Conservation (phyloP, 2,329 filamentous ascomycete genomes). For the Aspergillus hortae region DNA sequence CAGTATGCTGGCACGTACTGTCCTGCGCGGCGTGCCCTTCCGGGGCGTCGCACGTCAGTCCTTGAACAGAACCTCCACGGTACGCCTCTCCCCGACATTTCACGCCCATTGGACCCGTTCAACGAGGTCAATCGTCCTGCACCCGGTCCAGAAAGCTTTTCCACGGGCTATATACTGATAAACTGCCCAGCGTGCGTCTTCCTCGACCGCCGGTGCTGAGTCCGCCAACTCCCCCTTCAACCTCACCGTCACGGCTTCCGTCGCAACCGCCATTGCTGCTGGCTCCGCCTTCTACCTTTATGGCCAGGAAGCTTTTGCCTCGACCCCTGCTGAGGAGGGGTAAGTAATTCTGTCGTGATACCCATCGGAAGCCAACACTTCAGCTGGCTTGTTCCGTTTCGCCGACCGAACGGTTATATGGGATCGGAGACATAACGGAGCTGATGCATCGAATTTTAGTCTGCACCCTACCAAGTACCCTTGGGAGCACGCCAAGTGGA, state of each 20-base stretch:
- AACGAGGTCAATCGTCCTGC: constrained; percentile 26
- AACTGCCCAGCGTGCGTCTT: constrained; percentile 60
- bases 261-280: constrained; percentile 80
- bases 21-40: constrained; percentile 82
- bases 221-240: constrained; percentile 71
- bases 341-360: constrained; percentile 54
- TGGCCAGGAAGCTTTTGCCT: constrained; percentile 79
- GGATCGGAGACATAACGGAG: constrained; percentile 14
- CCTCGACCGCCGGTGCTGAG: constrained; percentile 65
- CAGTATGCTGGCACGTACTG: constrained; percentile 91
- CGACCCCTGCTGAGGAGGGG: constrained; percentile 96
- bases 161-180: constrained; percentile 30
- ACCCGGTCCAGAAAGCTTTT: constrained; percentile 22
- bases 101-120: constrained; percentile 26
- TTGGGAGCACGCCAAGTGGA: constrained; percentile 89
- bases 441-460: constrained; percentile 51
- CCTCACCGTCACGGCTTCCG: constrained; percentile 80
- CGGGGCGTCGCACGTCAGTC: constrained; percentile 74
- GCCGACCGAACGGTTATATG: constrained; percentile 23
- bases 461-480: constrained; percentile 89
- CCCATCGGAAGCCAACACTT: constrained; percentile 14
- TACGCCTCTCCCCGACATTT: constrained; percentile 53
- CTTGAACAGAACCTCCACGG: constrained; percentile 69
- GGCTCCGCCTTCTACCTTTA: constrained; percentile 92
- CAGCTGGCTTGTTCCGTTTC: constrained; percentile 12